These are phyloP conservation scores for Ascosphaera apis DNA, from an alignment of 2,329 filamentous ascomycete species.

Conservation along the genomic window DNA sequence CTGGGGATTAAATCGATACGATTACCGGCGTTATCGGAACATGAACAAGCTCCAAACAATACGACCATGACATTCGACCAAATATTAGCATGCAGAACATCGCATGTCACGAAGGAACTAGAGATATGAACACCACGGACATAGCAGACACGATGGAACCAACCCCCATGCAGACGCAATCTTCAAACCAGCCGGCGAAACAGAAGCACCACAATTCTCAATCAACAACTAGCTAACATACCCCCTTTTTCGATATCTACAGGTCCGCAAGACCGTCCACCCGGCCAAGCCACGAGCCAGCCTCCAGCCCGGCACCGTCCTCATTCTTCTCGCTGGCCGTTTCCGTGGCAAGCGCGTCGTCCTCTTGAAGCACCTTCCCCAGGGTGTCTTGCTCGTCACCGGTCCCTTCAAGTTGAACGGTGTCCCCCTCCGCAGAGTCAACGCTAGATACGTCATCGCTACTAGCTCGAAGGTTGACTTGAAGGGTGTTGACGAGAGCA, in stretches of 20 bases:
- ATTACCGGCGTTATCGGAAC: too few species aligned
- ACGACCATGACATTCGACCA: too few species aligned
- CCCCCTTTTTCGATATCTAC: too few species aligned
- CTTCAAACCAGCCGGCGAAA: neutral
- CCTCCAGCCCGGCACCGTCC: slow-evolving; percentile 82
- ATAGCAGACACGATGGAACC: too few species aligned
- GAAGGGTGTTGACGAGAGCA: slow-evolving; percentile 49
- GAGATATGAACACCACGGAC: too few species aligned
- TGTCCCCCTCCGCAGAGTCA: slow-evolving; percentile 69
- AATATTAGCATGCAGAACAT: too few species aligned
- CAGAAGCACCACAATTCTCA: too few species aligned
- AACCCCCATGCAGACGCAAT: neutral
- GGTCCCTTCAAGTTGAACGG: slow-evolving; percentile 99
- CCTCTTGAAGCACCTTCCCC: slow-evolving; percentile 90
- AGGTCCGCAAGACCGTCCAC: slow-evolving; percentile 90
- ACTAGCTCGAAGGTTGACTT: slow-evolving; percentile 33
- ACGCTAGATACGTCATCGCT: slow-evolving; percentile 27
- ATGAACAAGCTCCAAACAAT: too few species aligned
- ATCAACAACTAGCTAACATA: slow-evolving; percentile 10
- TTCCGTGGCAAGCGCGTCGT: slow-evolving; percentile 99
- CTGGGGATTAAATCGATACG: too few species aligned
- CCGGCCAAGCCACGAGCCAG: slow-evolving; percentile 68
- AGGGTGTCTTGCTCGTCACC: slow-evolving; percentile 96
- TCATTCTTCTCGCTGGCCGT: slow-evolving; percentile 97
- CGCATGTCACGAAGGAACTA: too few species aligned